Conservation (phyloP, 345 rosid species). For the Ceriops tagal region DNA sequence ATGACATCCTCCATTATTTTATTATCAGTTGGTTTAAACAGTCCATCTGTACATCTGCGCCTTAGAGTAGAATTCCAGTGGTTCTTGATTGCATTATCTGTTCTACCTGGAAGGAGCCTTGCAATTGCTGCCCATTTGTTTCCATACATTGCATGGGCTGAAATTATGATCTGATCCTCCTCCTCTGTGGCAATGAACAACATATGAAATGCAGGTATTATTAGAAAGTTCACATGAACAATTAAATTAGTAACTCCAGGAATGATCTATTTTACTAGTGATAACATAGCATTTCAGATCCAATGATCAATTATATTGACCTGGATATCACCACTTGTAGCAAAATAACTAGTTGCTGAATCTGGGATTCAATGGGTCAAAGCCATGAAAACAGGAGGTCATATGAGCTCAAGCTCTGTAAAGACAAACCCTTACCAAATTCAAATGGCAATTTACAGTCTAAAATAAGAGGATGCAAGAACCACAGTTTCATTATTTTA, state of each 20-base stretch:
- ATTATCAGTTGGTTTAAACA: conserved; percentile 16
- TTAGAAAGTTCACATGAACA: not conserved
- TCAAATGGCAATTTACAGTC: no score
- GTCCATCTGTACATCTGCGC: conserved; percentile 45
- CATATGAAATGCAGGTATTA: conserved; percentile 3
- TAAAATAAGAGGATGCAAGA: no score
- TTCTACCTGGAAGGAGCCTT: conserved; percentile 70
- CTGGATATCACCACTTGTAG: no score
- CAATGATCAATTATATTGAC: no score
- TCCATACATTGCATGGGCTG: conserved; percentile 65
- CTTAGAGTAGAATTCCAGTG: conserved; percentile 87
- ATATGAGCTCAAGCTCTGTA: no score
- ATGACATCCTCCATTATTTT: conserved; percentile 32
- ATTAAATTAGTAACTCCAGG: not conserved
- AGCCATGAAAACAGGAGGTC: no score
- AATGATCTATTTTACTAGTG: no score
- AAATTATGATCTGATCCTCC: conserved; percentile 66
- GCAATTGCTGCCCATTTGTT: conserved; percentile 94
- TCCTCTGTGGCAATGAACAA: conserved; percentile 44
- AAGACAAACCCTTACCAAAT: no score
- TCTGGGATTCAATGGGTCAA: no score
- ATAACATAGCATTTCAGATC: no score
- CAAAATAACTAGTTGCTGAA: no score
- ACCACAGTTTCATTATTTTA: no score
- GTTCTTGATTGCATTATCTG: conserved; percentile 86